Evolutionary conservation across 345 rosid species (phyloP), one percentile per base, ranked within the genome.

Genomic region (Mercurialis annua): DNA sequence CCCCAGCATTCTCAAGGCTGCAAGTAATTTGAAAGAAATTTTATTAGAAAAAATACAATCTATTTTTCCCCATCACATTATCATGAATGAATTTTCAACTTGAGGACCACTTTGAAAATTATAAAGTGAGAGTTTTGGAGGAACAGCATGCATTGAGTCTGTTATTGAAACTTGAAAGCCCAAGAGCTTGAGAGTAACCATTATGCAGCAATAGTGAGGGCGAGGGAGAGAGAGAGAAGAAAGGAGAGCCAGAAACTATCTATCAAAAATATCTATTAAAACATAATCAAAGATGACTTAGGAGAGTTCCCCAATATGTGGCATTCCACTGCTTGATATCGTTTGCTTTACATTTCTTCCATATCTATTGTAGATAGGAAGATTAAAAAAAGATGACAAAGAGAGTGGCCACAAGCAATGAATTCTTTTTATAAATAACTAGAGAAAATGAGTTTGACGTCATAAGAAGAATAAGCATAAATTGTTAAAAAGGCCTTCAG

Each of bases 1-100:
- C 97, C 76, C 92, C 97, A 63, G 98, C 90, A 92, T 90, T 90
- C 79, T 92, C 96, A 72, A 92, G 98, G 74, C 98, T 92, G 78
- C 82, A 83, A 81, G 73, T 62, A 23, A 55, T 71, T 50, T 60
- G 36, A 20, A 33, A 65, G 59, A 67, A 60, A 62, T 63, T 42
- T 10, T 55, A 43, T 42, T 44, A 54, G 34, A 29, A 9, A 31
- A 31, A 42, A 51, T 40, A n/a, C 42, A n/a, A 23, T 15, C 0
- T 55, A 23, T 43, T 15, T 7, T 34, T 48, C 17, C 14, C 6
- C 36, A 62, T 49, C 56, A 29, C n/a, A 47, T 59, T 15, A 68
- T 58, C 16, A 31, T 20, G 24, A 24, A 40, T 12, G 30, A 9
- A 23, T 27, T 20, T 36, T 38, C 51, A 50, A 38, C 21, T 33